Conservation (phyloP, 257 asterid species). For the Nemophila menziesii region DNA sequence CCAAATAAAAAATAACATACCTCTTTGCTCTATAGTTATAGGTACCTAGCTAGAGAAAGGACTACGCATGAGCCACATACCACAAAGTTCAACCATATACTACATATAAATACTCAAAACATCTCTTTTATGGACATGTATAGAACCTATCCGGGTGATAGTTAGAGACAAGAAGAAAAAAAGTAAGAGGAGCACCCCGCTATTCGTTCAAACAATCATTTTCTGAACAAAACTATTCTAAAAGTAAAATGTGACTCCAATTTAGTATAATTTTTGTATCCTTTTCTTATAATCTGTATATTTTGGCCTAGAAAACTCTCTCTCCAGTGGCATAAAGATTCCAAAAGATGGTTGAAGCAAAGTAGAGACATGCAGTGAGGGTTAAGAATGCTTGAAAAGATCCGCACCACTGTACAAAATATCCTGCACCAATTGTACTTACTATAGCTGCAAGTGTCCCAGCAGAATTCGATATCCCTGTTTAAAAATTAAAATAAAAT, state of each 20-base stretch:
- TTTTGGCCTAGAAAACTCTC: slow-evolving; percentile 51
- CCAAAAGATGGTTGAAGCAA: slow-evolving; percentile 69
- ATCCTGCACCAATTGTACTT: slow-evolving; percentile 87
- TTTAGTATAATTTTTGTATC: not conserved
- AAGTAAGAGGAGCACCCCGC: no score
- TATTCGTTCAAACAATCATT: no score
- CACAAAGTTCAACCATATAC: not conserved
- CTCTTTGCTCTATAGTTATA: not conserved
- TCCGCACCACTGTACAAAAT: slow-evolving; percentile 84
- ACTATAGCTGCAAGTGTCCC: slow-evolving; percentile 89
- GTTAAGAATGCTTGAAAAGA: slow-evolving; percentile 83
- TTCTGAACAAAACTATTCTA: not conserved
- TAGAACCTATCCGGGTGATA: no score
- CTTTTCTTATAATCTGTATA: not conserved
- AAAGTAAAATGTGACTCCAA: not conserved
- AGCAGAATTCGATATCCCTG: slow-evolving; percentile 88
- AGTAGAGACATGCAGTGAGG: slow-evolving; percentile 84
- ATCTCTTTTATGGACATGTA: no score
- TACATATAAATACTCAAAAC: no score
- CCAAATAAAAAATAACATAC: not conserved
- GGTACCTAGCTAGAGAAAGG: not conserved
- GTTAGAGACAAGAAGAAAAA: no score
- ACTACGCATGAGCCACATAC: not conserved
- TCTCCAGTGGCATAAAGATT: slow-evolving; percentile 81
- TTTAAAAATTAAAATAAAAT: not conserved